These are phyloP conservation scores for Persicaria tinctoria DNA, from an alignment of 148 eudicot species.

Conservation along the genomic window DNA sequence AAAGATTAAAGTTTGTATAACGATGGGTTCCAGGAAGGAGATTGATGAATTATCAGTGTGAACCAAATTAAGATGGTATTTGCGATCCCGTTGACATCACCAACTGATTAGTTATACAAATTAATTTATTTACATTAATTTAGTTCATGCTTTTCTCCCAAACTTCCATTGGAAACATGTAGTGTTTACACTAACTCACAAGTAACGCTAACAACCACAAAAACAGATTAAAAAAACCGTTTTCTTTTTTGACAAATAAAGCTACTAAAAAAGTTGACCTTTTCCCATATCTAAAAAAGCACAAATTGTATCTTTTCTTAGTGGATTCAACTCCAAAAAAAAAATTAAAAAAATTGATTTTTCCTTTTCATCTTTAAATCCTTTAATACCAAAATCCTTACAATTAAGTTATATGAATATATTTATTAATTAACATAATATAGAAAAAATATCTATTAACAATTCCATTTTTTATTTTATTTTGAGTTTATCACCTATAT, in stretches of 20 bases:
- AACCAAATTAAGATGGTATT: constrained; percentile 1
- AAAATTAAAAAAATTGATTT: too few relatives aligned
- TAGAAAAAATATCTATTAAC: too few relatives aligned
- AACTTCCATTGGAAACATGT: background rate
- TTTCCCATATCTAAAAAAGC: background rate
- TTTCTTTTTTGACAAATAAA: background rate
- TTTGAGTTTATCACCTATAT: background rate
- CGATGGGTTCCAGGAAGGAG: background rate
- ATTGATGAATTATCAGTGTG: background rate
- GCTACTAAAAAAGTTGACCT: background rate
- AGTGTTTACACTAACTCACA: too few relatives aligned
- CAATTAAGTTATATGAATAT: too few relatives aligned
- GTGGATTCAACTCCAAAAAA: too few relatives aligned
- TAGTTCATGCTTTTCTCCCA: background rate
- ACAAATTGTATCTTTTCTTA: too few relatives aligned
- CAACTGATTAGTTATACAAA: background rate
- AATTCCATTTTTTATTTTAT: too few relatives aligned
- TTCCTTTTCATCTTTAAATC: too few relatives aligned
- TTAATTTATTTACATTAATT: too few relatives aligned
- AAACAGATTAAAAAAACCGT: background rate
- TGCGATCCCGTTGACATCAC: background rate
- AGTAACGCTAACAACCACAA: background rate
- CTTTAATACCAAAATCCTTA: too few relatives aligned
- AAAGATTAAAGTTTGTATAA: background rate
- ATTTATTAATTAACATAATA: too few relatives aligned